Evolutionary conservation across 768 basidiomycete genomes (phyloP).

Genomic region (Pleurotus sapidus): DNA sequence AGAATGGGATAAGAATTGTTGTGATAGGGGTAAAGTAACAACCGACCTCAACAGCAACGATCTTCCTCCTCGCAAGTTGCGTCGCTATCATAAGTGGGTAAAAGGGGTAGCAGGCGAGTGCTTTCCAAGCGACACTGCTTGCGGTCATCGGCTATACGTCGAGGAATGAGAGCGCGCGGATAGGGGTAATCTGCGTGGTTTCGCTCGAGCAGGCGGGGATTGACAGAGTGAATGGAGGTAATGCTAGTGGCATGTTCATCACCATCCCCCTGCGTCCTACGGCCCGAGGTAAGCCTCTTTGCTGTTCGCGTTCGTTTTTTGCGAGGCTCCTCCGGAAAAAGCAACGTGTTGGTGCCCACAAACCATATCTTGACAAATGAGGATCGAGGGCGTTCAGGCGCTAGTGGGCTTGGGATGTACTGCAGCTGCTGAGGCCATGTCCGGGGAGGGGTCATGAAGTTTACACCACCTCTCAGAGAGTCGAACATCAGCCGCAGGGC

Average conservation of each 20-base stretch:
- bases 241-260: too few species aligned
- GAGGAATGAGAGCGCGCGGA: too few species aligned
- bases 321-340: not conserved
- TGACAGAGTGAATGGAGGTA: too few species aligned
- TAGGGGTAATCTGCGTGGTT: not conserved
- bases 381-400: not conserved
- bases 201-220: not conserved
- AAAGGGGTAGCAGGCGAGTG: not conserved
- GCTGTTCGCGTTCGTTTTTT: not conserved
- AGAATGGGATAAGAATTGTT: too few species aligned
- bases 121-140: not conserved
- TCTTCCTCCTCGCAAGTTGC: not conserved
- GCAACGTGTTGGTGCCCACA: not conserved
- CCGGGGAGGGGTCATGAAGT: constrained; percentile 3
- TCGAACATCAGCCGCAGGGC: constrained; percentile 6
- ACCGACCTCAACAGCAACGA: too few species aligned
- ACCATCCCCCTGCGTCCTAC: too few species aligned
- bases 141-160: not conserved
- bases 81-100: constrained; percentile 5
- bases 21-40: too few species aligned
- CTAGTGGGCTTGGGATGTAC: constrained; percentile 1
- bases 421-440: constrained; percentile 1
- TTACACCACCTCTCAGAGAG: not conserved
- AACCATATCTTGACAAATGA: not conserved
- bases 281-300: too few species aligned